Base-by-base conservation (phyloP, 352 stramenopile genomes). In the Phytophthora citricola region DNA sequence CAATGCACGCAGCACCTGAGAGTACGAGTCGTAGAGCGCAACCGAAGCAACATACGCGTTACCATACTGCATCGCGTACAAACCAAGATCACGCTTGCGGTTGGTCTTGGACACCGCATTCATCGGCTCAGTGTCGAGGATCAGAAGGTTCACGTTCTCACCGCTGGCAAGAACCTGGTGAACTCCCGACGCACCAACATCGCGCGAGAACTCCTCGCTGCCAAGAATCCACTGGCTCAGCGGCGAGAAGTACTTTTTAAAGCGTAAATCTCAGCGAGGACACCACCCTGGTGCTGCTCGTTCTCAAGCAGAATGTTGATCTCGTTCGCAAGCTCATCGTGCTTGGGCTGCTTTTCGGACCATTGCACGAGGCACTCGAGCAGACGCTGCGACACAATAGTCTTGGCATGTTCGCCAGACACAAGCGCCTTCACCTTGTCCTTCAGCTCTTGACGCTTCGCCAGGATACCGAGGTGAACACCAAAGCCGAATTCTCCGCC, bases 1-100 rank as follows among this genome's bases (percentile, higher is more conserved):
- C 48, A 97, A 72, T n/a, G 92, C 88, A 44, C 91, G 84, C 46
- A 97, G 77, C 43, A 97, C 81, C 57, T 93, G 85, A 49, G 85
- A 92, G 68, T 94, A 91, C 65, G 83, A 92, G 69, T 92, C 87
- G 78, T 97, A 96, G 12, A 98, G 72, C 36, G 88, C 91, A 4
- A 98, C 91, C 1, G 90, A 97, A 5, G 92, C 92, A 44, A 98
- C 91, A 69, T 98, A 98, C 1, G 93, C 87, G 72, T 97, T 96
- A 61, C 94, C 90, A 67, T 98, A 98, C 63, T 95, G 91, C 92
- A 98, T 98, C 15, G 94, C 93, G 50, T 97, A 97, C 49, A 97
- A 74, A 32, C 91, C 92, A 12, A 98, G 78, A 51, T 97, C 90
- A 38, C 94, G 94, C 79, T 98, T 98, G 65, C 86, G 84, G 74